phyloP scores from a whole-genome alignment of 1,139 yeast genomes.

The Taiozyma sp. region DNA sequence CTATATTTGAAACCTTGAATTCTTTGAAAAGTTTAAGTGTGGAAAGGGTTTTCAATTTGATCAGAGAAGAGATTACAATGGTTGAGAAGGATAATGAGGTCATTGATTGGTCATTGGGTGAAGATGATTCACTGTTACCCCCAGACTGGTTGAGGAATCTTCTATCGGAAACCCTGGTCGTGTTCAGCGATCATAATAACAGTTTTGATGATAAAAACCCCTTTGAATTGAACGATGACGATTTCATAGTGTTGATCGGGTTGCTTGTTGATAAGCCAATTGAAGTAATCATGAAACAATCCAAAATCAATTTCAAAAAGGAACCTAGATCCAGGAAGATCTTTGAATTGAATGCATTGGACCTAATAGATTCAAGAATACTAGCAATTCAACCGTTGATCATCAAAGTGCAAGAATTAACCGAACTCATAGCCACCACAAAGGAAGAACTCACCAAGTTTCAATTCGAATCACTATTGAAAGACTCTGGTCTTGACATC shows the following conservation, averaged over 20 bases:
- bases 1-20: constrained; percentile 17
- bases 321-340: constrained; percentile 26
- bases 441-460: constrained; percentile 35
- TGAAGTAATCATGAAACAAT: constrained; percentile 36
- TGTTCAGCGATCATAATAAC: constrained; percentile 28
- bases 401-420: constrained; percentile 29
- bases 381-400: constrained; percentile 38
- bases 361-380: constrained; percentile 49
- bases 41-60: constrained; percentile 36
- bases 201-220: constrained; percentile 26
- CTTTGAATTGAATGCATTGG: constrained; percentile 53
- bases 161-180: constrained; percentile 42
- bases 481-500: constrained; percentile 46
- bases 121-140: constrained; percentile 48
- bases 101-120: constrained; percentile 15
- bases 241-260: constrained; percentile 30
- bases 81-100: constrained; percentile 30
- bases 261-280: constrained; percentile 46
- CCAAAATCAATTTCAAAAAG: constrained; percentile 24
- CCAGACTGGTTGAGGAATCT: constrained; percentile 72
- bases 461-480: constrained; percentile 40
- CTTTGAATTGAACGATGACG: constrained; percentile 32
- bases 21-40: constrained; percentile 28
- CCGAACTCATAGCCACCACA: constrained; percentile 30
- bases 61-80: constrained; percentile 37